Conservation (phyloP, 2,329 filamentous ascomycete species). For the Podosphaera aphanis region DNA sequence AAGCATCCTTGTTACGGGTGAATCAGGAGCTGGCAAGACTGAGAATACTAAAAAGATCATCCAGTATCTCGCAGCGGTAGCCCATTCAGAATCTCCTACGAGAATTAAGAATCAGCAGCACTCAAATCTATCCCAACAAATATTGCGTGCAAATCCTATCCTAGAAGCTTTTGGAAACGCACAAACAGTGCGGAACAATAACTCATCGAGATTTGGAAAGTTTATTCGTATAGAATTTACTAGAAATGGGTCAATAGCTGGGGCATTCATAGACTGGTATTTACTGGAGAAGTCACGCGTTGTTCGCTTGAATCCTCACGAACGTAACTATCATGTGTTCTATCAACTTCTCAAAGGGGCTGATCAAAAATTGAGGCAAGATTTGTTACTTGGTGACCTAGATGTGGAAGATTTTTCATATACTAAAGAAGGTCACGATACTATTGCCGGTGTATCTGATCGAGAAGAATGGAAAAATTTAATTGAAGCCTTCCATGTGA, state of each 20-base stretch:
- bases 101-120: slow-evolving; percentile 40
- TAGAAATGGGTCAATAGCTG: slow-evolving; percentile 67
- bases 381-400: slow-evolving; percentile 51
- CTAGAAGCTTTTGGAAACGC: slow-evolving; percentile 96
- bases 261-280: slow-evolving; percentile 97
- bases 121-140: slow-evolving; percentile 84
- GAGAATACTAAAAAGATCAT: slow-evolving; percentile 99
- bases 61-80: slow-evolving; percentile 88
- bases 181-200: slow-evolving; percentile 93
- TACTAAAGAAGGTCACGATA: slow-evolving; percentile 74
- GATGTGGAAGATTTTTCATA: slow-evolving; percentile 78
- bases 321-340: slow-evolving; percentile 93
- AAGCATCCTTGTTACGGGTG: slow-evolving; percentile 91
- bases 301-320: slow-evolving; percentile 63
- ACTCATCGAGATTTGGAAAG: slow-evolving; percentile 94
- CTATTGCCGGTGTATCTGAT: slow-evolving; percentile 76
- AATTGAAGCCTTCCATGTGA: slow-evolving; percentile 79
- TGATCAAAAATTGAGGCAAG: slow-evolving; percentile 44
- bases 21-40: slow-evolving; percentile 93
- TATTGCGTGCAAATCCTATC: slow-evolving; percentile 85
- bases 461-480: slow-evolving; percentile 70
- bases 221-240: slow-evolving; percentile 96
- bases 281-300: slow-evolving; percentile 94
- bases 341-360: slow-evolving; percentile 85
- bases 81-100: slow-evolving; percentile 52